Evolutionary conservation across 1,284 basidiomycete species (phyloP).

Genomic region (Fomitopsis betulina): DNA sequence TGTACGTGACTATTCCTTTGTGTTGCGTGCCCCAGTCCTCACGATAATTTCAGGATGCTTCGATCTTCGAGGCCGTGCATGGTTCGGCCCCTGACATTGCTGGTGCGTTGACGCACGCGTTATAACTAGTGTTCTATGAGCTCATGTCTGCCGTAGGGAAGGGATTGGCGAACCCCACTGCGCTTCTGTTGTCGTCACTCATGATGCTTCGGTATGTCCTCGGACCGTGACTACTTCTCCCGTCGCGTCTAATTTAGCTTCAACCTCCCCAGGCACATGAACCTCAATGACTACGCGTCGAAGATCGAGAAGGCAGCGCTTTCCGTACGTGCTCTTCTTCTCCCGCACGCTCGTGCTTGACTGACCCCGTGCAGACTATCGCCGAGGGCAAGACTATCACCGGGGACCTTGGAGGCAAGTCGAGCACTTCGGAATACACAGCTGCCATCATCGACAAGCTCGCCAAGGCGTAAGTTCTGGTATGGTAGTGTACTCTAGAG

Average conservation of each 20-base stretch:
- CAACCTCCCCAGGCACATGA: slow-evolving; percentile 78
- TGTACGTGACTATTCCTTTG: slow-evolving; percentile 39
- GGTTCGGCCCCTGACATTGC: slow-evolving; percentile 91
- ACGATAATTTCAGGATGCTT: slow-evolving; percentile 71
- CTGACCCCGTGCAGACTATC: slow-evolving; percentile 63
- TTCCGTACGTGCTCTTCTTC: slow-evolving; percentile 41
- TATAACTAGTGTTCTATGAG: background rate
- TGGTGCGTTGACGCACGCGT: slow-evolving; percentile 36
- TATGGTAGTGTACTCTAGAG: background rate
- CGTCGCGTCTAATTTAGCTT: slow-evolving; percentile 14
- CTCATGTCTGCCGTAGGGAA: slow-evolving; percentile 55
- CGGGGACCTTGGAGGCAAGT: slow-evolving; percentile 88
- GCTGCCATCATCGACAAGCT: slow-evolving; percentile 81
- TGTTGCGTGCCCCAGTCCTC: slow-evolving; percentile 5
- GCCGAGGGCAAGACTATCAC: slow-evolving; percentile 93
- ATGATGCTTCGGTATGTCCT: slow-evolving; percentile 89
- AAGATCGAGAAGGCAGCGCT: slow-evolving; percentile 93
- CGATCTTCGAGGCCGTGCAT: slow-evolving; percentile 99
- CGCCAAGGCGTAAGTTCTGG: slow-evolving; percentile 31
- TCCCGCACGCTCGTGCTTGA: slow-evolving; percentile 4
- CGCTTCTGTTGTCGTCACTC: slow-evolving; percentile 88
- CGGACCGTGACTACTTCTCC: background rate
- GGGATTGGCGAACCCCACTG: slow-evolving; percentile 97
- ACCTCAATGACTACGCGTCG: slow-evolving; percentile 78
- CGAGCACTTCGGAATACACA: slow-evolving; percentile 86